These are phyloP conservation scores for Phyllosticta capitalensis DNA, from an alignment of 2,329 filamentous ascomycete genomes.

Conservation along the genomic window DNA sequence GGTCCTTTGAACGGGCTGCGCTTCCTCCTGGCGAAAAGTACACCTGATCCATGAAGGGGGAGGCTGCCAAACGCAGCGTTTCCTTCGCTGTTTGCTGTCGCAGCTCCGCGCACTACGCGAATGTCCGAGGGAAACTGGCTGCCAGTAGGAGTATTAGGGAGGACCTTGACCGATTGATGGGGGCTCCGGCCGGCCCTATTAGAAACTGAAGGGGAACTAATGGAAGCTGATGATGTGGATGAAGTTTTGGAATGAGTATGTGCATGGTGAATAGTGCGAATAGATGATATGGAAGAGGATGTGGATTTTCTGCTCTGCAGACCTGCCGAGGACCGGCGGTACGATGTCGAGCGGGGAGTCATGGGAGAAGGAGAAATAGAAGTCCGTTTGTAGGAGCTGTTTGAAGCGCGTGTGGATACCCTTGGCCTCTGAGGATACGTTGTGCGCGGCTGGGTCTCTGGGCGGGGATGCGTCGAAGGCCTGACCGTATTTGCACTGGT, in stretches of 20 bases:
- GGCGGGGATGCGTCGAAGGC: conserved; percentile 26
- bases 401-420: conserved; percentile 32
- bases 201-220: conserved; percentile 35
- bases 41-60: conserved; percentile 51
- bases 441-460: conserved; percentile 28
- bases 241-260: conserved; percentile 90
- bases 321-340: conserved; percentile 72
- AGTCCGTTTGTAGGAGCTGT: conserved; percentile 45
- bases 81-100: conserved; percentile 34
- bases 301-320: conserved; percentile 90
- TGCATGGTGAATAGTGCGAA: conserved; percentile 80
- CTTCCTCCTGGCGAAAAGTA: conserved; percentile 75
- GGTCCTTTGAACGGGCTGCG: conserved; percentile 76
- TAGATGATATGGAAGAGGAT: conserved; percentile 85
- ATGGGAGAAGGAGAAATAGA: conserved; percentile 80
- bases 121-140: conserved; percentile 75
- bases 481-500: conserved; percentile 21
- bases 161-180: conserved; percentile 81
- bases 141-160: conserved; percentile 73
- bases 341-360: conserved; percentile 75
- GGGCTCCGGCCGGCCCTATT: conserved; percentile 61
- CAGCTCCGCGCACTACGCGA: conserved; percentile 58
- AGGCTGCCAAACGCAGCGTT: conserved; percentile 40
- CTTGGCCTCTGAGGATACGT: conserved; percentile 33
- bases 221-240: conserved; percentile 73